Evolutionary conservation across 1,139 yeast genomes (phyloP).

Genomic region (Diutina ranongensis): DNA sequence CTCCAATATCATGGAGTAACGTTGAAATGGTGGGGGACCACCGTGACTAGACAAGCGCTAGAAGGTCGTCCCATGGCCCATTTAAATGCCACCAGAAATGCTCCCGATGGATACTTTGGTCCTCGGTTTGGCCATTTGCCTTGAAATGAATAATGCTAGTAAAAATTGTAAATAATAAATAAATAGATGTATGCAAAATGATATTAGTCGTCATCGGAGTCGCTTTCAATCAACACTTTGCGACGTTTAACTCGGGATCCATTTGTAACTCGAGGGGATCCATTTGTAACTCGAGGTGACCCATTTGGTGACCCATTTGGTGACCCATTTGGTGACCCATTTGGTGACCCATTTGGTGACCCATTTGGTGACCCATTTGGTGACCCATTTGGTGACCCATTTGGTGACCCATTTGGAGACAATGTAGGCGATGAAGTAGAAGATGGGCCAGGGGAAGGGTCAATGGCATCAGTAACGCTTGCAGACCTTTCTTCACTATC

Average conservation of each 20-base stretch:
- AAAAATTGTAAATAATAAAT: too few relatives aligned
- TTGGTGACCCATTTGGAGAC: too few relatives aligned
- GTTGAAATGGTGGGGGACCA: slow-evolving; percentile 4
- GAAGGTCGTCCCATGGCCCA: neutral
- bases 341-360: too few relatives aligned
- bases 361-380: too few relatives aligned
- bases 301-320: too few relatives aligned
- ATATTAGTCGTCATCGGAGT: neutral
- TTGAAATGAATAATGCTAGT: too few relatives aligned
- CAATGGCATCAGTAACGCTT: neutral
- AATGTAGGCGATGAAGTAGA: too few relatives aligned
- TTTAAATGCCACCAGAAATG: neutral
- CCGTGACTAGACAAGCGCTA: neutral
- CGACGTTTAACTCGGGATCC: neutral
- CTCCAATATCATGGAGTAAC: neutral
- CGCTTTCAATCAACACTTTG: neutral
- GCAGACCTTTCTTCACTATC: too few relatives aligned
- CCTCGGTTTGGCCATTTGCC: slow-evolving; percentile 4
- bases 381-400: too few relatives aligned
- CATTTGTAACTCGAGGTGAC: too few relatives aligned
- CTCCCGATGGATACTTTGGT: slow-evolving; percentile 4
- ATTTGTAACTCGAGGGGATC: neutral
- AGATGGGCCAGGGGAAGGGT: too few relatives aligned
- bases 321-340: too few relatives aligned
- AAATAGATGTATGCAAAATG: neutral